phyloP scores from a whole-genome alignment of 2,329 filamentous ascomycete genomes.

The Aurifilum marmelostoma region DNA sequence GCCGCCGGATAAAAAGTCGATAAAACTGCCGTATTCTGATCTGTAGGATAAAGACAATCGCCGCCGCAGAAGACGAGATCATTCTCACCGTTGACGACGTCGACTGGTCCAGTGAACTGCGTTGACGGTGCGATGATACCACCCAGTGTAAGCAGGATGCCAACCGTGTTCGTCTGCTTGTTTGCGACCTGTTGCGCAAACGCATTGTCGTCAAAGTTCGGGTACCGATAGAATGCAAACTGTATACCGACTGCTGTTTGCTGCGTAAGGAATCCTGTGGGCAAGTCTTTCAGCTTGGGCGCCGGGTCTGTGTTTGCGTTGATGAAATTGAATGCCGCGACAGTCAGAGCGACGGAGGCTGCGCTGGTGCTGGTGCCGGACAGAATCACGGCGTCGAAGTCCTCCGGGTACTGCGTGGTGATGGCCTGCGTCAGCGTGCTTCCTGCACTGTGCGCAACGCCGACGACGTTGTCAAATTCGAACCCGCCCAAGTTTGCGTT shows the following conservation, averaged over 20 bases:
- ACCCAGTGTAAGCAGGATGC: slow-evolving; percentile 31
- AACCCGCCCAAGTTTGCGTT: slow-evolving; percentile 28
- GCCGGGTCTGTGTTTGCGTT: no score
- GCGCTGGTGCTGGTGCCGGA: no score
- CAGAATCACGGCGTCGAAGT: no score
- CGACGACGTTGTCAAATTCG: slow-evolving; percentile 41
- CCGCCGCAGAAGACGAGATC: slow-evolving; percentile 34
- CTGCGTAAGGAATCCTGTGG: no score
- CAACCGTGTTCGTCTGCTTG: slow-evolving; percentile 33
- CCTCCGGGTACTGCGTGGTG: no score
- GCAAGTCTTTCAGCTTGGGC: no score
- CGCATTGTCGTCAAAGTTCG: slow-evolving; percentile 30
- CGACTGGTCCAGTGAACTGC: slow-evolving; percentile 31
- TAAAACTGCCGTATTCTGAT: slow-evolving; percentile 27
- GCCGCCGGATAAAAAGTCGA: slow-evolving; percentile 31
- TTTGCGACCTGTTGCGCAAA: slow-evolving; percentile 31
- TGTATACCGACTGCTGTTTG: no score
- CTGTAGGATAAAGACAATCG: slow-evolving; percentile 32
- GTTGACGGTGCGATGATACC: slow-evolving; percentile 31
- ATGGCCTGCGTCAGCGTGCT: slow-evolving; percentile 40
- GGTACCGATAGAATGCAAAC: no score
- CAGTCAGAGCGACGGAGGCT: no score
- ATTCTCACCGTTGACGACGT: slow-evolving; percentile 33
- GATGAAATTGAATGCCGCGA: no score
- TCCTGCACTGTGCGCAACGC: slow-evolving; percentile 45